Evolutionary conservation across 2,329 filamentous ascomycete species (phyloP).

Genomic region (Cladosporium sp.): DNA sequence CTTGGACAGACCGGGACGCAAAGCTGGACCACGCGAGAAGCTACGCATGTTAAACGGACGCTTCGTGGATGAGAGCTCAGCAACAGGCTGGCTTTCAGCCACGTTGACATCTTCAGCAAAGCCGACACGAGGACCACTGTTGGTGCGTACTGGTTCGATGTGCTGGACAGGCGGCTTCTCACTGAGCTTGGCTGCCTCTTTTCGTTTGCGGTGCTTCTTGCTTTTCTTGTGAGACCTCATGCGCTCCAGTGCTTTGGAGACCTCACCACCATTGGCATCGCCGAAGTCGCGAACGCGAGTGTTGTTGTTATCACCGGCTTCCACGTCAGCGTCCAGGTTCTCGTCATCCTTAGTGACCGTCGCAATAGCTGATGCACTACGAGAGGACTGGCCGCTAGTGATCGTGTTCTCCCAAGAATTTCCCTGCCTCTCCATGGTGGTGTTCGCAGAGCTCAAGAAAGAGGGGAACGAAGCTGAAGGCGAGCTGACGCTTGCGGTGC

Average conservation of each 20-base stretch:
- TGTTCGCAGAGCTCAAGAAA: constrained; percentile 40
- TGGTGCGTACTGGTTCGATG: constrained; percentile 1
- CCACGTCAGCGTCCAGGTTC: constrained; percentile 51
- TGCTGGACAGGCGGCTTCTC: constrained; percentile 9
- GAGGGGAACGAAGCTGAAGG: constrained; percentile 38
- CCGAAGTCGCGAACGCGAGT: constrained; percentile 48
- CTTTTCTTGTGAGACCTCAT: constrained; percentile 39
- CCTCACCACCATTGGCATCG: constrained; percentile 26
- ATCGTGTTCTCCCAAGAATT: constrained; percentile 35
- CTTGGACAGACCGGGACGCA: constrained; percentile 59
- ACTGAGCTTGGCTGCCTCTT: constrained; percentile 25
- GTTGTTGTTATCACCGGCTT: constrained; percentile 26
- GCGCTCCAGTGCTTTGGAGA: constrained; percentile 31
- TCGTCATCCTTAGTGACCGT: constrained; percentile 51
- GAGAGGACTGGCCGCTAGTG: constrained; percentile 22
- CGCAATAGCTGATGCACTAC: constrained; percentile 34
- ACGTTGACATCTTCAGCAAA: constrained; percentile 36
- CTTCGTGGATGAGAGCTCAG: constrained; percentile 18
- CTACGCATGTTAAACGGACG: constrained; percentile 32
- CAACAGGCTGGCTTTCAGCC: constrained; percentile 16
- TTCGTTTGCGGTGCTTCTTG: constrained; percentile 37
- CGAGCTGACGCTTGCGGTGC: constrained; percentile 63
- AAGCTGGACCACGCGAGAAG: constrained; percentile 40
- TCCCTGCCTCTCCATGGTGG: constrained; percentile 34
- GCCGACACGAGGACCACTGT: constrained; percentile 30